Evolutionary conservation across 805 yeast genomes (phyloP), one percentile per base, ranked within the genome.

Genomic region (Lipomyces oligophaga): DNA sequence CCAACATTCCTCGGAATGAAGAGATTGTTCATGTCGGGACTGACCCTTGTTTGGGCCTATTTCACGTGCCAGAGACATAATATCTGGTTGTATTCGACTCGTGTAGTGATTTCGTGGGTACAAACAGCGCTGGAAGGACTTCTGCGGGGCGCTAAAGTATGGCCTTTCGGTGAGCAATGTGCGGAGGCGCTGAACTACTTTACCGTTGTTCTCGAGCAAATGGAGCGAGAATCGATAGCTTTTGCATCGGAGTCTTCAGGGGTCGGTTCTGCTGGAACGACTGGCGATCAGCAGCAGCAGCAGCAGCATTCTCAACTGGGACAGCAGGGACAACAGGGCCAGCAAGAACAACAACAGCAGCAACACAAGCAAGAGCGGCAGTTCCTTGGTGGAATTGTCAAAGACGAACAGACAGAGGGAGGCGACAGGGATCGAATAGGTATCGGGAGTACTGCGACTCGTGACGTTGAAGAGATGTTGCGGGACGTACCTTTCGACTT

Each of bases 41-140:
- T 50, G 35, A 50, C 55, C 8, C 24, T 50, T n/a, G 22, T 47
- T 3, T 50, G 55, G 55, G 38, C 52, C 13, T 36, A 46, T 21
- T 37, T 46, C 28, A 24, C 44, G 4, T 33, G 48, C 10, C 28
- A 24, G 27, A 21, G 34, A 20, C 38, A 36, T 24, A 15, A 20
- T 8, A n/a, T 43, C 11, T 38, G 34, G 25, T 10, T 41, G 10
- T 26, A 30, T 5, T 34, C 50, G 4, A 19, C 44, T 5, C 26
- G 28, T 2, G 43, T 37, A 19, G 26, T 45, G 16, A 31, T 41
- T 24, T 11, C 22, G 8, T 18, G 35, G 15, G 30, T 46, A n/a
- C 35, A 32, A 11, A 38, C 30, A 8, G 54, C 54, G 16, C 21
- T 25, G 18, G 40, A 21, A 16, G 13, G 26, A 15, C 21, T 44